These are phyloP conservation scores for Rosa hybrid DNA, from an alignment of 331 rosid species.

Conservation along the genomic window DNA sequence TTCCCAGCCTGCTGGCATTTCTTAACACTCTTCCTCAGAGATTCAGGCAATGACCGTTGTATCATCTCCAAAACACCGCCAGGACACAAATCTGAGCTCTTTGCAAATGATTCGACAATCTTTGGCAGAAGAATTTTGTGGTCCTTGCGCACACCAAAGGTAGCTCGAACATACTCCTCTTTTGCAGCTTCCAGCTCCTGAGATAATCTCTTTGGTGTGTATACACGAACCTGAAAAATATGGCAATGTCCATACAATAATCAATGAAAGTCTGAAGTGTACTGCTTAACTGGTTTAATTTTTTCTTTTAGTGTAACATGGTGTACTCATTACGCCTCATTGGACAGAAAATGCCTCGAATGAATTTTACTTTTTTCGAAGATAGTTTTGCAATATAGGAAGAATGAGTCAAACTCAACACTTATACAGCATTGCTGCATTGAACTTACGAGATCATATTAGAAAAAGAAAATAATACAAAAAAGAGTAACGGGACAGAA, in stretches of 20 bases:
- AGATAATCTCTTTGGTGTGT: constrained; percentile 74
- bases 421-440: neutral
- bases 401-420: neutral
- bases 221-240: constrained; percentile 67
- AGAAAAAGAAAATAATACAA: neutral
- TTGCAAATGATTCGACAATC: constrained; percentile 72
- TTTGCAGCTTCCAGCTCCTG: constrained; percentile 87
- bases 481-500: neutral
- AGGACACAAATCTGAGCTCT: constrained; percentile 67
- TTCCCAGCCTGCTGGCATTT: constrained; percentile 55
- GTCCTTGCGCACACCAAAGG: constrained; percentile 86
- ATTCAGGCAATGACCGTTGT: constrained; percentile 70
- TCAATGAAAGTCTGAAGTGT: neutral
- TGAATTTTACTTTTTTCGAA: neutral
- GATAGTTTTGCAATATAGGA: neutral
- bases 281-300: neutral
- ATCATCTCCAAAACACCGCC: constrained; percentile 68
- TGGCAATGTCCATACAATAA: neutral
- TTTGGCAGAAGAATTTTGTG: constrained; percentile 70
- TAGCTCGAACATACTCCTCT: constrained; percentile 81
- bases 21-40: constrained; percentile 61
- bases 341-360: neutral
- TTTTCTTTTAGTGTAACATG: neutral
- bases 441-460: neutral
- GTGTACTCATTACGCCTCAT: neutral